Conservation (phyloP, 2,329 filamentous ascomycete genomes). For the Cladosporium sp. region DNA sequence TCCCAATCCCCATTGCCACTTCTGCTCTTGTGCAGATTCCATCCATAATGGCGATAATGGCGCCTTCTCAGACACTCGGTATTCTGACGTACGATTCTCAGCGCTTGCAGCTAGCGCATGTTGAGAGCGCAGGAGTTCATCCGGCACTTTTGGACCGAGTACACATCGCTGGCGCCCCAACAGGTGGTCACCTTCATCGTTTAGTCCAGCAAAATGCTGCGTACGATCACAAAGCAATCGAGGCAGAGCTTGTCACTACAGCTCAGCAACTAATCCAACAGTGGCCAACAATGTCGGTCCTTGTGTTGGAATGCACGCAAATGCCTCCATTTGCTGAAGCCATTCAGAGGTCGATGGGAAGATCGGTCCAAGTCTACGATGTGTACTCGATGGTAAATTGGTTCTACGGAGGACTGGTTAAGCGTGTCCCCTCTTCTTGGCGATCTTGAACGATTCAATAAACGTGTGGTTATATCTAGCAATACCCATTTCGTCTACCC, state of each 20-base stretch:
- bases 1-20: conserved; percentile 34
- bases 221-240: conserved; percentile 2
- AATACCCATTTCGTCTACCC: too few relatives aligned
- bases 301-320: conserved; percentile 34
- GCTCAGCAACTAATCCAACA: neutral
- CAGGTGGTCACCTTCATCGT: conserved; percentile 5
- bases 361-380: conserved; percentile 22
- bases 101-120: neutral
- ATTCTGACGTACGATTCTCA: conserved; percentile 22
- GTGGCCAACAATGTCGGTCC: conserved; percentile 19
- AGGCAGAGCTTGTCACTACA: conserved; percentile 1
- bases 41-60: conserved; percentile 25
- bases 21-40: conserved; percentile 34
- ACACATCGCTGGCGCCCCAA: conserved; percentile 11
- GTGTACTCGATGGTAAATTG: conserved; percentile 32
- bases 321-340: conserved; percentile 33
- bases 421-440: conserved; percentile 13
- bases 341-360: conserved; percentile 26
- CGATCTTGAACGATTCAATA: neutral
- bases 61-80: conserved; percentile 22
- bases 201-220: conserved; percentile 5
- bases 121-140: conserved; percentile 9
- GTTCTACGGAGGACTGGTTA: conserved; percentile 32
- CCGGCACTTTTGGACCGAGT: neutral
- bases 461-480: too few relatives aligned